Evolutionary conservation across 78 protist genomes (phyloP).

Genomic region (Speleostelium caveatum): DNA sequence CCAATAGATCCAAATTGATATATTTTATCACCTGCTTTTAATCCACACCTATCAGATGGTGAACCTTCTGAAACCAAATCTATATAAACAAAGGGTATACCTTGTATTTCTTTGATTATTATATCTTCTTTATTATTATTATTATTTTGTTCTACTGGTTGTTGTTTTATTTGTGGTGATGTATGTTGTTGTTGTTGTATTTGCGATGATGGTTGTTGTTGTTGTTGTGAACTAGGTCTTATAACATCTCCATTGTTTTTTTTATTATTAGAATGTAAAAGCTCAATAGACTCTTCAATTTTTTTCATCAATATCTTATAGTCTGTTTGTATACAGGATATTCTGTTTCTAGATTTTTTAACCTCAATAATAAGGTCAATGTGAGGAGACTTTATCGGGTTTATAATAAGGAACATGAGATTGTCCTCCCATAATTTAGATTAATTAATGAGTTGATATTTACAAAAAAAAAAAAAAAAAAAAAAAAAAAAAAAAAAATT

Average conservation of each 20-base stretch:
- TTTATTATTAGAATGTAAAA: slow-evolving; percentile 16
- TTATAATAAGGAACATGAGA: too few relatives aligned
- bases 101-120: neutral
- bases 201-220: neutral
- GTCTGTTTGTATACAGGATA: slow-evolving; percentile 60
- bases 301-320: slow-evolving; percentile 44
- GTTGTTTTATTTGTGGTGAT: neutral
- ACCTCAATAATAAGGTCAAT: slow-evolving; percentile 67
- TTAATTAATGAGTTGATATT: too few relatives aligned
- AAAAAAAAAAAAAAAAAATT: too few relatives aligned
- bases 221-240: neutral
- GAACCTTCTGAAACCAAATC: slow-evolving; percentile 65
- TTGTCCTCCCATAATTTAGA: too few relatives aligned
- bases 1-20: slow-evolving; percentile 66
- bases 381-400: slow-evolving; percentile 47
- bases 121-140: neutral
- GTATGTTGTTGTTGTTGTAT: neutral
- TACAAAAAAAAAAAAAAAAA: too few relatives aligned
- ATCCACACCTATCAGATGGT: slow-evolving; percentile 41
- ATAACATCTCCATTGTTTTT: too few relatives aligned
- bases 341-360: slow-evolving; percentile 68
- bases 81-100: slow-evolving; percentile 55
- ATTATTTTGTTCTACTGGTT: neutral
- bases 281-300: slow-evolving; percentile 20
- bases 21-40: slow-evolving; percentile 31